phyloP scores from a whole-genome alignment of 257 asterid genomes.

The Lycium barbarum region DNA sequence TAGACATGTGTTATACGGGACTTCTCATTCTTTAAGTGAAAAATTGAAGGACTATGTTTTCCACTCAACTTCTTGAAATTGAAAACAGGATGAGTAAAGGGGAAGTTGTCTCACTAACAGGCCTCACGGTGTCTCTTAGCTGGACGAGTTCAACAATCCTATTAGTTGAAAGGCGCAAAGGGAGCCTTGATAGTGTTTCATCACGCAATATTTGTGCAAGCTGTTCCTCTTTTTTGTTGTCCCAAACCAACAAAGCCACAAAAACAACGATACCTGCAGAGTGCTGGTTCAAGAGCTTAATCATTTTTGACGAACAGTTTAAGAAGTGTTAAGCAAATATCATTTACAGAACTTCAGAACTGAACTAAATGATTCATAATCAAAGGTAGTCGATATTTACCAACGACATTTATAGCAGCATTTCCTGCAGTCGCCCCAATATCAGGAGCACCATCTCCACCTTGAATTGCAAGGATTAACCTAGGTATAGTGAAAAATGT shows the following conservation, averaged over 20 bases:
- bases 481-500: conserved; percentile 73
- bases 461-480: conserved; percentile 67
- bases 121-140: conserved; percentile 89
- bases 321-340: background rate
- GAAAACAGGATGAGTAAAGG: conserved; percentile 29
- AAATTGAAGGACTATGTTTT: background rate
- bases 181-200: conserved; percentile 92
- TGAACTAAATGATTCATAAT: background rate
- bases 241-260: conserved; percentile 85
- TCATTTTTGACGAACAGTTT: conserved; percentile 41
- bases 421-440: conserved; percentile 68
- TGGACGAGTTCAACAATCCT: conserved; percentile 97
- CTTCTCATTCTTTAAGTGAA: background rate
- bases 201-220: conserved; percentile 78
- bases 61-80: conserved; percentile 17
- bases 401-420: conserved; percentile 80
- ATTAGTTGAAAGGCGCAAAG: conserved; percentile 89
- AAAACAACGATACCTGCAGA: conserved; percentile 82
- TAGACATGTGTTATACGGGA: background rate
- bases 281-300: conserved; percentile 67
- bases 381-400: conserved; percentile 45
- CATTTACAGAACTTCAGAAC: background rate
- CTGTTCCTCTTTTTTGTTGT: conserved; percentile 96
- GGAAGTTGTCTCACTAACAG: conserved; percentile 66
- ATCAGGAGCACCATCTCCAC: conserved; percentile 87